A percentile compares a stretch with the other conserved stretches of the same genome.
Conservation (phyloP, 495 filamentous ascomycete species). For the Aspergillus conjunctus region DNA sequence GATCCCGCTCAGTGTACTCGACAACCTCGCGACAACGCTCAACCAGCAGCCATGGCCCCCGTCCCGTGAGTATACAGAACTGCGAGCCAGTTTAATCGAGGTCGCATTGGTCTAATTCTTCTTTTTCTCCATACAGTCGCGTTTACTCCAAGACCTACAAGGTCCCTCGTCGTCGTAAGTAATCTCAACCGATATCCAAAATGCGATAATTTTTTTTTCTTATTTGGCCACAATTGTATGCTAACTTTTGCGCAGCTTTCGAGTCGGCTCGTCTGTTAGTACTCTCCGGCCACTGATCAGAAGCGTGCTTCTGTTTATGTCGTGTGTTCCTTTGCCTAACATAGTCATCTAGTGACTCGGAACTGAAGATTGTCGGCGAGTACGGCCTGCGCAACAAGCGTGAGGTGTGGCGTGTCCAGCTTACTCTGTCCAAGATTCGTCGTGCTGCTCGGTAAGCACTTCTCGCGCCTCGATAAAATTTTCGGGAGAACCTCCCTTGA, state of each 20-base stretch:
- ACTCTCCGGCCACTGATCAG: constrained; percentile 89
- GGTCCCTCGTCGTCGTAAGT: constrained; percentile 74
- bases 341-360: constrained; percentile 77
- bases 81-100: constrained; percentile 5
- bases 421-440: constrained; percentile 99
- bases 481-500: neutral
- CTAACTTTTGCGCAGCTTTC: constrained; percentile 64
- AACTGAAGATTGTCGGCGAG: constrained; percentile 98
- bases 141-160: constrained; percentile 99
- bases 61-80: constrained; percentile 46
- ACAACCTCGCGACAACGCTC: constrained; percentile 42
- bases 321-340: constrained; percentile 60
- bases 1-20: constrained; percentile 33
- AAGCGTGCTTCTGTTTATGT: constrained; percentile 98
- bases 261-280: constrained; percentile 99
- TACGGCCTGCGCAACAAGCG: constrained; percentile 99
- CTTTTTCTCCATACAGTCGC: constrained; percentile 42
- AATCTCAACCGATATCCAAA: constrained; percentile 12
- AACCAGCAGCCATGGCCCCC: constrained; percentile 57
- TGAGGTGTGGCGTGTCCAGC: constrained; percentile 99
- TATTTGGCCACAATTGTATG: constrained; percentile 9
- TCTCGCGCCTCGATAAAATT: neutral
- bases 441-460: constrained; percentile 94
- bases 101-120: constrained; percentile 40
- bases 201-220: neutral